Evolutionary conservation across 129 eudicot genomes (phyloP), one percentile per base, ranked within the genome.

Genomic region (Erigeron canadensis): DNA sequence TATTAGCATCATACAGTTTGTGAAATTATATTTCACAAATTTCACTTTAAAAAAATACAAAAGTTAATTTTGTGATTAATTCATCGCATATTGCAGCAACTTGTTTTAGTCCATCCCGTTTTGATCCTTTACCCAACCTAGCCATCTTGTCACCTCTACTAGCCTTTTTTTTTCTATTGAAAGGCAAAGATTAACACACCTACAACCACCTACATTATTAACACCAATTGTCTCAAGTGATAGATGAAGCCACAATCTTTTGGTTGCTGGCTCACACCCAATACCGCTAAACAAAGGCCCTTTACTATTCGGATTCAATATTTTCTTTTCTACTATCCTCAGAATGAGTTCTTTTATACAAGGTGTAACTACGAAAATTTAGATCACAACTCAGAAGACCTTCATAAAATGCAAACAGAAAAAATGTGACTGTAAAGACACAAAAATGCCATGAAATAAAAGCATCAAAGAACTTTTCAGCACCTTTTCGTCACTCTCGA

Each of bases 401-500:
- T 13, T 28, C 37, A 7, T 59, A 59, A 5, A 12, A 59, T 6
- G 16, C 5, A 59, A 22, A 15, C 39, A 23, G 12, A 16, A 8
- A 28, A 8, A 23, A 15, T 59, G 12, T 11, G 28, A 9, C 42
- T 28, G 23, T 22, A 28, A 28, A 59, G 38, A 3, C 39, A 15
- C 65, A 59, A 10, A 28, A 59, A 59, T 16, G 11, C 64, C 64
- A 21, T 8, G 38, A 51, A 19, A 42, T 75, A 47, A 23, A 42
- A 41, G 55, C 42, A 65, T 22, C 2, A 22, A 45, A 15, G 18
- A 46, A 58, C 63, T 48, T 69, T 54, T 48, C 48, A 69, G 12
- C 34, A 93, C 98, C 98, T 89, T 93, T 80, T 93, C 98, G 62
- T 93, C 98, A 65, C 78, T 85, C 86, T 89, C 95, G 39, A 93